Evolutionary conservation across 305 asterid species (phyloP), one percentile per base, ranked within the genome.

Genomic region (Fraxinus latifolia): DNA sequence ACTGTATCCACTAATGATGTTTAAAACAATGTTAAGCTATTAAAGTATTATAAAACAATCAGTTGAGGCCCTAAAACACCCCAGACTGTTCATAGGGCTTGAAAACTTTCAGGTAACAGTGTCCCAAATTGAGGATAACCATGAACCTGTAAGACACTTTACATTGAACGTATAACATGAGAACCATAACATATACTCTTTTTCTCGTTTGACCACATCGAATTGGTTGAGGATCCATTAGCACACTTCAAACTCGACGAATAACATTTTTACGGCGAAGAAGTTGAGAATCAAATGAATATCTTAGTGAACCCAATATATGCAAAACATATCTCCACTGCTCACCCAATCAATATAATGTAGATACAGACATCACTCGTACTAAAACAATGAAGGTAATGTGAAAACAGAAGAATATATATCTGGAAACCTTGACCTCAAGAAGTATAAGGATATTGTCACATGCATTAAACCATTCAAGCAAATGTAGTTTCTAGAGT

Each of bases 401-500:
- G 31, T 53, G 81, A 67, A 60, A 60, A 83, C 53, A 55, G 65
- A 77, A 73, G 76, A 32, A 77, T 36, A 55, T 72, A 72, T 17
- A 44, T 34, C 80, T 25, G 55, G 17, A 73, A 77, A 31, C 58
- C 1, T 29, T 1, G 60, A 67, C 44, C 60, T 12, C 12, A 72
- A 55, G 8, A 76, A 50, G 47, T 75, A 70, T 32, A 32, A 33
- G 53, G 25, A 74, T 31, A 79, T 6, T 21, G 34, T 32, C n/a
- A 14, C 82, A 21, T 77, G 42, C 31, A 75, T 79, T 81, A 14
- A 70, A 79, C 76, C 70, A 68, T 32, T 62, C 80, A 82, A 81
- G 77, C 37, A 78, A 77, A 82, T 27, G 78, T 27, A 79, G 21
- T 79, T 84, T 78, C 77, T 34, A 29, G 82, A 34, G 76, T 68